Conservation (phyloP, 2,329 filamentous ascomycete genomes). For the Curvularia hawaiiensis region DNA sequence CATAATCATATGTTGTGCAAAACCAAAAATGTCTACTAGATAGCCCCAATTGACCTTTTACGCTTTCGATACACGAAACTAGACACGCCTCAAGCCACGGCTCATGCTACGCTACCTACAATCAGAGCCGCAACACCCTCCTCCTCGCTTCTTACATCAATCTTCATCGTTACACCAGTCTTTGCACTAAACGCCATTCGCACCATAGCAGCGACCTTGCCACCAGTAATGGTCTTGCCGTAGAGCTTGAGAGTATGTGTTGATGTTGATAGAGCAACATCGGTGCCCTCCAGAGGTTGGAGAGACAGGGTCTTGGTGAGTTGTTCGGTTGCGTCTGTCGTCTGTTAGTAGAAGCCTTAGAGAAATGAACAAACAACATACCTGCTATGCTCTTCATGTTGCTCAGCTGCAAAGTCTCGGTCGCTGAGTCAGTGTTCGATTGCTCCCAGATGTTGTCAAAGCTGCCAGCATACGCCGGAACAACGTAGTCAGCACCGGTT, state of each 20-base stretch:
- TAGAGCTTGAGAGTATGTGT: slow-evolving; percentile 96
- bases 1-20: slow-evolving; percentile 12
- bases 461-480: slow-evolving; percentile 91
- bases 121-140: slow-evolving; percentile 86
- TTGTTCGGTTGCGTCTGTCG: slow-evolving; percentile 86
- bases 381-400: slow-evolving; percentile 91
- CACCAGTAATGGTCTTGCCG: slow-evolving; percentile 91
- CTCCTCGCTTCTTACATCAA: slow-evolving; percentile 89
- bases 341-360: slow-evolving; percentile 21
- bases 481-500: slow-evolving; percentile 88
- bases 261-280: slow-evolving; percentile 83
- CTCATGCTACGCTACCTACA: slow-evolving; percentile 79
- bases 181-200: slow-evolving; percentile 95
- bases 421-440: slow-evolving; percentile 85
- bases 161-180: slow-evolving; percentile 94
- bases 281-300: slow-evolving; percentile 92
- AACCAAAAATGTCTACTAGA: slow-evolving; percentile 11
- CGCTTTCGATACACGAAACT: slow-evolving; percentile 9
- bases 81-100: neutral
- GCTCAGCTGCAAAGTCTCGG: slow-evolving; percentile 87
- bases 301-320: slow-evolving; percentile 84
- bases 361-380: slow-evolving; percentile 56
- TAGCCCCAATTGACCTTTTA: slow-evolving; percentile 13
- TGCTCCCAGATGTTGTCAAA: slow-evolving; percentile 97
- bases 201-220: slow-evolving; percentile 83